Conservation (phyloP, 2,329 filamentous ascomycete species). For the Trichophyton simii region DNA sequence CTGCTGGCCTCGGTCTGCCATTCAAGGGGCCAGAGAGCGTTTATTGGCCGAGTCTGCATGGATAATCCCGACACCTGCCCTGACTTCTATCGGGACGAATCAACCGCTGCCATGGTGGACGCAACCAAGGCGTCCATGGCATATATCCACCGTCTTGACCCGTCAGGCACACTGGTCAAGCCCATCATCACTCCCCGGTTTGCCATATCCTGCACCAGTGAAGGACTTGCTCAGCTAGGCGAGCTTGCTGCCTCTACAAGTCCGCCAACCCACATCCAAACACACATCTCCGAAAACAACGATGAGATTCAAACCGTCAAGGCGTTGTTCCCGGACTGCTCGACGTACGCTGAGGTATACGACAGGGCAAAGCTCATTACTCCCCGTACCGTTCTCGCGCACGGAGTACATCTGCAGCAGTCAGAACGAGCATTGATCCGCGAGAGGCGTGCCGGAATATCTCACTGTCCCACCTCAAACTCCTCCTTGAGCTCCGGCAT, state of each 20-base stretch:
- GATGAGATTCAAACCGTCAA: slow-evolving; percentile 60
- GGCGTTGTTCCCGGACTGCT: slow-evolving; percentile 51
- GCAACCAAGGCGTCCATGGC: slow-evolving; percentile 49
- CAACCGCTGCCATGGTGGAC: slow-evolving; percentile 43
- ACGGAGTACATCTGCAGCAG: slow-evolving; percentile 63
- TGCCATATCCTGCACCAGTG: slow-evolving; percentile 42
- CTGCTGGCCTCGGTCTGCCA: slow-evolving; percentile 75
- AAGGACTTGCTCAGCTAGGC: slow-evolving; percentile 52
- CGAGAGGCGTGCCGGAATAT: slow-evolving; percentile 50
- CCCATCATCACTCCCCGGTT: slow-evolving; percentile 68
- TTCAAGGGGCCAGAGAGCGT: slow-evolving; percentile 68
- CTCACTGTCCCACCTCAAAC: slow-evolving; percentile 83
- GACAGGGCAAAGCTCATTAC: slow-evolving; percentile 59
- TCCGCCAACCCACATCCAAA: slow-evolving; percentile 57
- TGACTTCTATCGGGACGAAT: slow-evolving; percentile 65
- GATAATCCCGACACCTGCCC: slow-evolving; percentile 56
- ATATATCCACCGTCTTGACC: slow-evolving; percentile 57
- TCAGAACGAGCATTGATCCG: slow-evolving; percentile 56
- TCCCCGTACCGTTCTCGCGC: slow-evolving; percentile 65
- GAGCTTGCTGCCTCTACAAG: slow-evolving; percentile 48
- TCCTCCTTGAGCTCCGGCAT: slow-evolving; percentile 67
- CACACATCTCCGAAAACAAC: slow-evolving; percentile 76
- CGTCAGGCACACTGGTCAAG: slow-evolving; percentile 47
- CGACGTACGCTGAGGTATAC: slow-evolving; percentile 66
- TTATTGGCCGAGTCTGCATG: slow-evolving; percentile 94